A percentile compares a stretch with the other conserved stretches of the same genome.
phyloP scores from a whole-genome alignment of 2,329 filamentous ascomycete species.

The Rhinocladiella mackenziei region DNA sequence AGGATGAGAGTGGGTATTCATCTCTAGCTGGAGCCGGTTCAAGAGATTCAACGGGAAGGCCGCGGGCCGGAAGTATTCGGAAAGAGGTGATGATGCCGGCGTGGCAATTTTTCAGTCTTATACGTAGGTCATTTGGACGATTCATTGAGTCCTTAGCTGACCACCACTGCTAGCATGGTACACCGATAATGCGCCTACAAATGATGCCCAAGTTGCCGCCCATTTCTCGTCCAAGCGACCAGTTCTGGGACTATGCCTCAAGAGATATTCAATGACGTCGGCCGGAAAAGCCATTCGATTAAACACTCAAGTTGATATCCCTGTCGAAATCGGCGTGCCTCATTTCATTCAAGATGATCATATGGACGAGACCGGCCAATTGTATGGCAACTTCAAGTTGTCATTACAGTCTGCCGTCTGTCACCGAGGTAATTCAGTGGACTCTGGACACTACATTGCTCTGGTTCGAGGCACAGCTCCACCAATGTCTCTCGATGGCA shows the following conservation, averaged over 20 bases:
- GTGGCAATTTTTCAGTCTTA: constrained; percentile 94
- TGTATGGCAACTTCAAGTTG: constrained; percentile 88
- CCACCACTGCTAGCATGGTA: constrained; percentile 69
- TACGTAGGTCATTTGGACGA: constrained; percentile 59
- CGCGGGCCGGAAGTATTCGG: constrained; percentile 43
- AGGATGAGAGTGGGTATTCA: constrained; percentile 42
- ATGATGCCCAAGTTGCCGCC: constrained; percentile 76
- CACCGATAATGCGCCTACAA: constrained; percentile 60
- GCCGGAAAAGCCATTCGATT: constrained; percentile 66
- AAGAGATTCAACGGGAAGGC: constrained; percentile 33
- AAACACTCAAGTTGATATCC: constrained; percentile 86
- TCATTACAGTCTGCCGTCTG: constrained; percentile 89
- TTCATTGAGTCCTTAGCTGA: constrained; percentile 30
- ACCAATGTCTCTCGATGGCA: constrained; percentile 30
- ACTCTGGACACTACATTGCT: constrained; percentile 87
- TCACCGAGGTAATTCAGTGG: constrained; percentile 77
- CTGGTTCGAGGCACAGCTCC: constrained; percentile 69
- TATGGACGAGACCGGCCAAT: constrained; percentile 59
- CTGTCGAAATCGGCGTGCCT: constrained; percentile 74
- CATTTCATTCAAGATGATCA: constrained; percentile 84
- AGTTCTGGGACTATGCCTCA: constrained; percentile 86
- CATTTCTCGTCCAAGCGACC: constrained; percentile 80
- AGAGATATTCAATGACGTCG: constrained; percentile 75
- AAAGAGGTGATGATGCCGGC: constrained; percentile 94
- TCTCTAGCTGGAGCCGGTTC: constrained; percentile 32